Percentiles rank a stretch among this genome's conserved stretches.
Evolutionary conservation across 169 alveolate genomes (phyloP).

Genomic region (Eimeria necatrix): DNA sequence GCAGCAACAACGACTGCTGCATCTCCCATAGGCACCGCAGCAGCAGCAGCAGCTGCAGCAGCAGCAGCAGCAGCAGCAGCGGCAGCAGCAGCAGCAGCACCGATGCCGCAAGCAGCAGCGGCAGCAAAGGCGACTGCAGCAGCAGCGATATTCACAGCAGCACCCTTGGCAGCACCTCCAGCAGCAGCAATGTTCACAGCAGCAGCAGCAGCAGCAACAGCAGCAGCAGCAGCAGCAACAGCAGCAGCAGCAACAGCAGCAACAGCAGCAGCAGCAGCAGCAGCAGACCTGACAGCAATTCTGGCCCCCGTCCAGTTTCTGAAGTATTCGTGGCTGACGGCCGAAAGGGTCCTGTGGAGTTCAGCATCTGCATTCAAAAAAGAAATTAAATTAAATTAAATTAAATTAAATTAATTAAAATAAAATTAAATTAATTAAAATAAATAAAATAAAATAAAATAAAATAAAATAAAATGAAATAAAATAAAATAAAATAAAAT

Average conservation of each 20-base stretch:
- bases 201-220: not conserved
- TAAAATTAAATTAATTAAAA: no score
- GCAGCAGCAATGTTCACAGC: not conserved
- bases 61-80: not conserved
- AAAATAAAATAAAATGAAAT: no score
- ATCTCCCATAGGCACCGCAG: no score
- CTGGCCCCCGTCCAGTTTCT: slow-evolving; percentile 96
- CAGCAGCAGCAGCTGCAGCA: not conserved
- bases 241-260: not conserved
- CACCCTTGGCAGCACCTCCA: not conserved
- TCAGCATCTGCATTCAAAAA: slow-evolving; percentile 85
- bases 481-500: no score
- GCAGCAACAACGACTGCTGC: no score
- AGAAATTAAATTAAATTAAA: no score
- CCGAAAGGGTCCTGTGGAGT: slow-evolving; percentile 89
- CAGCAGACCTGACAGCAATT: slow-evolving; percentile 86
- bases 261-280: no score
- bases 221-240: not conserved
- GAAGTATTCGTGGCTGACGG: slow-evolving; percentile 95
- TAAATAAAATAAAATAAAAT: no score
- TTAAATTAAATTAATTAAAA: no score
- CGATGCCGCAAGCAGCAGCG: no score
- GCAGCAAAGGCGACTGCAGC: not conserved
- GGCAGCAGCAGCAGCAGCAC: not conserved
- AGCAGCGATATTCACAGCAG: not conserved